Conservation (phyloP, 345 rosid genomes). For the Aquilaria sinensis region DNA sequence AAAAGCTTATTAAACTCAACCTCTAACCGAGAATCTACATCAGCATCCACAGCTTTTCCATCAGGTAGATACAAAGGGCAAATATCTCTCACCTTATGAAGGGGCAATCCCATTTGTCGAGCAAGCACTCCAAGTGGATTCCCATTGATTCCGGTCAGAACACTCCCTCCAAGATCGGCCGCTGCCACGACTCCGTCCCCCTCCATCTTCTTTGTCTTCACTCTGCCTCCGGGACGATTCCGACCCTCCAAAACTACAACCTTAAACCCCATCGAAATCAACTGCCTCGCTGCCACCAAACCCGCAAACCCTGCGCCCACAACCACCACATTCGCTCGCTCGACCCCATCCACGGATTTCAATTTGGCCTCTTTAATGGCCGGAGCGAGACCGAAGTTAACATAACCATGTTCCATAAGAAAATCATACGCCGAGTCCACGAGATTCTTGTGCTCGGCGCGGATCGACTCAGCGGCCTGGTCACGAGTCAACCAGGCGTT, state of each 20-base stretch:
- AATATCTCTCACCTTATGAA: slow-evolving; percentile 92
- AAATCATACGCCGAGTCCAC: slow-evolving; percentile 74
- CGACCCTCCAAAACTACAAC: slow-evolving; percentile 89
- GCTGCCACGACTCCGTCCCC: slow-evolving; percentile 79
- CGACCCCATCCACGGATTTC: slow-evolving; percentile 41
- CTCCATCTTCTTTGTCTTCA: slow-evolving; percentile 70
- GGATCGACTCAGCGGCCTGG: slow-evolving; percentile 68
- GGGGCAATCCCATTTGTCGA: slow-evolving; percentile 77
- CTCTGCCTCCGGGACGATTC: slow-evolving; percentile 80
- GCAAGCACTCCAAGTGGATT: slow-evolving; percentile 94
- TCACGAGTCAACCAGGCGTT: slow-evolving; percentile 73
- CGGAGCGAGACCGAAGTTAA: slow-evolving; percentile 76
- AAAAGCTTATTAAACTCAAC: slow-evolving; percentile 77
- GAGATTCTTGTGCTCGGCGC: slow-evolving; percentile 54
- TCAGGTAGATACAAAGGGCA: slow-evolving; percentile 88
- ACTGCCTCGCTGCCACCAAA: slow-evolving; percentile 79
- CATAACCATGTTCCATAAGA: slow-evolving; percentile 76
- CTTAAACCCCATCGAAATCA: slow-evolving; percentile 82
- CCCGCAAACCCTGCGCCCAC: slow-evolving; percentile 91
- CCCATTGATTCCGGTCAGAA: slow-evolving; percentile 92
- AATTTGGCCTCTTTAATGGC: slow-evolving; percentile 62
- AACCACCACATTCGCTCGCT: slow-evolving; percentile 68
- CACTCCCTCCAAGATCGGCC: slow-evolving; percentile 90
- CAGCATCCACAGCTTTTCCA: slow-evolving; percentile 68
- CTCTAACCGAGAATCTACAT: slow-evolving; percentile 77